Evolutionary conservation across 2,329 filamentous ascomycete genomes (phyloP).

Genomic region (Catunica adiposa): DNA sequence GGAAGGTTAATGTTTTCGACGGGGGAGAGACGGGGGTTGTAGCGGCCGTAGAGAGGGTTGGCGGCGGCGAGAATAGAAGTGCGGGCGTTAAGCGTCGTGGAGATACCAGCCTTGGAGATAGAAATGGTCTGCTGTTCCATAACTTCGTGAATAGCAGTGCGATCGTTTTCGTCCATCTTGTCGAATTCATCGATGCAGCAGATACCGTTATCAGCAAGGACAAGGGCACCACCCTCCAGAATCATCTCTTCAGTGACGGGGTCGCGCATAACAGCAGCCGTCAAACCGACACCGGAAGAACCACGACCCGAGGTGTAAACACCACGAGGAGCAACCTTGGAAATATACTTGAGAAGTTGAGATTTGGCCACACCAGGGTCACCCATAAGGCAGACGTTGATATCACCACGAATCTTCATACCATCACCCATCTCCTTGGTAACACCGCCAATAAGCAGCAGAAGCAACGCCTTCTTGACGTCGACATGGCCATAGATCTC

Average conservation of each 20-base stretch:
- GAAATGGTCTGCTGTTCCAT: conserved; percentile 82
- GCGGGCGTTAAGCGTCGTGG: conserved; percentile 74
- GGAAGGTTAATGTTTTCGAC: conserved; percentile 99
- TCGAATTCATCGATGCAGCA: conserved; percentile 80
- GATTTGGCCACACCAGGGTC: conserved; percentile 99
- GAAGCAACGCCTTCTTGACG: conserved; percentile 93
- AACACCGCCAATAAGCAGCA: conserved; percentile 88
- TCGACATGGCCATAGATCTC: conserved; percentile 95
- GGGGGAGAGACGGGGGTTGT: conserved; percentile 92
- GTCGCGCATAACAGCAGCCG: conserved; percentile 69
- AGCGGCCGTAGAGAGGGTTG: conserved; percentile 92
- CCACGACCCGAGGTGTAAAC: conserved; percentile 71
- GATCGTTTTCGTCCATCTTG: conserved; percentile 76
- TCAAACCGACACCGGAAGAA: conserved; percentile 67
- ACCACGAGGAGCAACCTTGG: conserved; percentile 88
- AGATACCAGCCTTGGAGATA: conserved; percentile 59
- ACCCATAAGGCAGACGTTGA: conserved; percentile 98
- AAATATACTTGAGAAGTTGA: conserved; percentile 94
- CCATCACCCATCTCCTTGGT: conserved; percentile 94
- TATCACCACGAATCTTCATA: conserved; percentile 97
- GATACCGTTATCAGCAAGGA: conserved; percentile 67
- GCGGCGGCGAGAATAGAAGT: conserved; percentile 92
- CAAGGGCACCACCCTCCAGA: conserved; percentile 62
- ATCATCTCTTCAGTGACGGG: conserved; percentile 76
- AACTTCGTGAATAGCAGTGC: conserved; percentile 72